phyloP scores from a whole-genome alignment of 345 rosid genomes.

The Pelargonium nanum region DNA sequence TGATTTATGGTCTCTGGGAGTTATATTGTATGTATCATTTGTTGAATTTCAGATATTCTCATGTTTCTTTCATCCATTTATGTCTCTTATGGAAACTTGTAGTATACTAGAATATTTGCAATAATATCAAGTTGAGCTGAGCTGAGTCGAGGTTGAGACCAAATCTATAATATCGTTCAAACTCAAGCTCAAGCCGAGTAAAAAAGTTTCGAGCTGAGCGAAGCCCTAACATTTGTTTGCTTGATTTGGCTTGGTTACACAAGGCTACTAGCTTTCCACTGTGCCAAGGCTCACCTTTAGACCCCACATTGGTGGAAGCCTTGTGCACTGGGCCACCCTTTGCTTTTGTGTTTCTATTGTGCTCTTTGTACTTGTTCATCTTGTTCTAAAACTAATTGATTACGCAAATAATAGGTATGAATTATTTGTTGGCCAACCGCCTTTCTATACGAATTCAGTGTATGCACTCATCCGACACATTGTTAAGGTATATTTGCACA shows the following conservation, averaged over 20 bases:
- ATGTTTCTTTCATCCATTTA: neutral
- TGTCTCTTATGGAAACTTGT: neutral
- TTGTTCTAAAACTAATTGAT: constrained; percentile 7
- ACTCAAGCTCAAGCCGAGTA: too few relatives aligned
- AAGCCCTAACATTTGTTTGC: too few relatives aligned
- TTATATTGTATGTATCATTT: constrained; percentile 60
- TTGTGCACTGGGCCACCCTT: too few relatives aligned
- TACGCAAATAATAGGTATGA: constrained; percentile 56
- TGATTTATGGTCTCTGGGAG: constrained; percentile 98
- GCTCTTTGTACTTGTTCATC: neutral
- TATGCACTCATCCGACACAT: constrained; percentile 94
- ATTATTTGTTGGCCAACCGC: constrained; percentile 94
- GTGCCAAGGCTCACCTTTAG: too few relatives aligned
- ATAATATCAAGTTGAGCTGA: neutral
- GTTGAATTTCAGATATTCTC: neutral
- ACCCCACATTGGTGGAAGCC: too few relatives aligned
- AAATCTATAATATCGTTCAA: too few relatives aligned
- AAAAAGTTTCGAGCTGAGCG: too few relatives aligned
- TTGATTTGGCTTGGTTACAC: too few relatives aligned
- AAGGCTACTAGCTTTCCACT: too few relatives aligned
- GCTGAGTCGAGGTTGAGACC: too few relatives aligned
- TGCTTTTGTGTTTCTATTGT: neutral
- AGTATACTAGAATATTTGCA: neutral
- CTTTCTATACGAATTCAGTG: constrained; percentile 95
- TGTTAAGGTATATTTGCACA: constrained; percentile 56